Evolutionary conservation across 176 grass and related monocot genomes (phyloP).

Genomic region (Thinopyrum elongatum): DNA sequence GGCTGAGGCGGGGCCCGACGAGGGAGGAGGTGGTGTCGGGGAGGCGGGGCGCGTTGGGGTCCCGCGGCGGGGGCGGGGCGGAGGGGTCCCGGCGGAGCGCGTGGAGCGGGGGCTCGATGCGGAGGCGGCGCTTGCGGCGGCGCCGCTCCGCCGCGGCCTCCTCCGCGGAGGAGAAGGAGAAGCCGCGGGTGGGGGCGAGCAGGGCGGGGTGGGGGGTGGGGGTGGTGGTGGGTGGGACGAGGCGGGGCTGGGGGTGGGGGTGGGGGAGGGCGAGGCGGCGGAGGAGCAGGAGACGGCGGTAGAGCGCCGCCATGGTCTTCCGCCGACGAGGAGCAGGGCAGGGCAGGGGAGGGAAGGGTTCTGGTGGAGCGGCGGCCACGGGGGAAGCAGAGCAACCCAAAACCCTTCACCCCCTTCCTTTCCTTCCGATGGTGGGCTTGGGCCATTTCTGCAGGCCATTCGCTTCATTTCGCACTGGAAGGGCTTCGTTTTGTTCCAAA

Average conservation of each 20-base stretch:
- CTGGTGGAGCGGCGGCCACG: neutral
- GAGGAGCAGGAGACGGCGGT: constrained; percentile 7
- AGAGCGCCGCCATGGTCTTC: constrained; percentile 11
- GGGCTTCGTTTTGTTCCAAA: too few species aligned
- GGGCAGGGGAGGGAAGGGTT: neutral
- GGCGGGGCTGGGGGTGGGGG: neutral
- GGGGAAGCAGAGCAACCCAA: neutral
- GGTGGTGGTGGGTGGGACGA: neutral
- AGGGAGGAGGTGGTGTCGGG: constrained; percentile 46
- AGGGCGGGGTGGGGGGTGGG: neutral
- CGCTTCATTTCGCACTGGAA: too few species aligned
- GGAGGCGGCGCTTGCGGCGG: constrained; percentile 56
- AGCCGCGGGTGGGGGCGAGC: neutral
- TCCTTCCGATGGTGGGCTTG: neutral
- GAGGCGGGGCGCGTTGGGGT: constrained; percentile 37
- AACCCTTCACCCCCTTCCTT: neutral
- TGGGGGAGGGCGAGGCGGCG: neutral
- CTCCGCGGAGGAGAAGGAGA: constrained; percentile 27
- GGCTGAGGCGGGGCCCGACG: constrained; percentile 46
- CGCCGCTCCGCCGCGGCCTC: constrained; percentile 53
- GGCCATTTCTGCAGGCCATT: neutral
- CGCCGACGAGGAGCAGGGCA: neutral
- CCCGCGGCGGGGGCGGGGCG: constrained; percentile 15
- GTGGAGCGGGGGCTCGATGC: constrained; percentile 64
- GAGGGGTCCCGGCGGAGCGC: constrained; percentile 38